Evolutionary conservation across 768 basidiomycete species (phyloP).

Genomic region (Lentinula edodes): DNA sequence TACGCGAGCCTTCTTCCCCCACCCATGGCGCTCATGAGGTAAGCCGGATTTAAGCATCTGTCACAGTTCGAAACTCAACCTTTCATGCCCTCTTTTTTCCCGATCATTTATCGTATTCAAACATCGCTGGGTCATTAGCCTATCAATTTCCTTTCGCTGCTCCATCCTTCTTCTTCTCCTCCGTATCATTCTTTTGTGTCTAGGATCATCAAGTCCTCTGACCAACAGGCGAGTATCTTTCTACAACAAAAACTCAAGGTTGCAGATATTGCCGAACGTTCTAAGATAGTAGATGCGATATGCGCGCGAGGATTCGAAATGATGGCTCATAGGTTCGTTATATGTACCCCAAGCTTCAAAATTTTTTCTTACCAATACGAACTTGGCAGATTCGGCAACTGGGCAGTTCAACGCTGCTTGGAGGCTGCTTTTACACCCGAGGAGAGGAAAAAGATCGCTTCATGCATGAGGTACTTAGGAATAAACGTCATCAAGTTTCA

Average conservation of each 20-base stretch:
- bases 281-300: conserved; percentile 84
- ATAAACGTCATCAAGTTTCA: neutral
- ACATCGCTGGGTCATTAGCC: conserved; percentile 40
- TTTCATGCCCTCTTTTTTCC: conserved; percentile 11
- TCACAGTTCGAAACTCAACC: neutral
- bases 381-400: conserved; percentile 73
- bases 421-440: conserved; percentile 73
- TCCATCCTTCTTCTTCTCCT: conserved; percentile 81
- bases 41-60: conserved; percentile 12
- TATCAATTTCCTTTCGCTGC: conserved; percentile 81
- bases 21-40: conserved; percentile 42
- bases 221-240: conserved; percentile 89
- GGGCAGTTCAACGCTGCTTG: conserved; percentile 85
- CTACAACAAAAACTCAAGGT: conserved; percentile 88
- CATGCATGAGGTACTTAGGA: conserved; percentile 70
- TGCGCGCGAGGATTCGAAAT: conserved; percentile 82
- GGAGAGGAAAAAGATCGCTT: conserved; percentile 74
- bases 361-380: conserved; percentile 4
- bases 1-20: conserved; percentile 1
- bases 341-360: neutral
- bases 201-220: conserved; percentile 84
- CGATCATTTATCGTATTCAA: conserved; percentile 6
- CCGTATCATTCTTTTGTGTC: conserved; percentile 79
- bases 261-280: conserved; percentile 69
- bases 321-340: conserved; percentile 72